Evolutionary conservation across 495 filamentous ascomycete genomes (phyloP).

Genomic region (Xylaria palmicola): DNA sequence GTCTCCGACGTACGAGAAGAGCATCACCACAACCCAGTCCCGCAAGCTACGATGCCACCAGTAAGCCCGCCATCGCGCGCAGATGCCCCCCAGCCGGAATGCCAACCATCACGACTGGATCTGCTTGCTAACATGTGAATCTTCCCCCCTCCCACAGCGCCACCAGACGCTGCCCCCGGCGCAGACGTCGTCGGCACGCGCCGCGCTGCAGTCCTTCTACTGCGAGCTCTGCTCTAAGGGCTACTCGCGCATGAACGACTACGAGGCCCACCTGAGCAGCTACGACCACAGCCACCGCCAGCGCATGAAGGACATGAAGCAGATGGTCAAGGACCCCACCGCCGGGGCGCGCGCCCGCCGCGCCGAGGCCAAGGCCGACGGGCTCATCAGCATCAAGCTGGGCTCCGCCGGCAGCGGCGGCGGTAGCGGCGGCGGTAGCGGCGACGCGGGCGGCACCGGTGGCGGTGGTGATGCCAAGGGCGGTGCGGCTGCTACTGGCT

Average conservation of each 20-base stretch:
- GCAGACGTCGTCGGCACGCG: slow-evolving; percentile 81
- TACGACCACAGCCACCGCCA: slow-evolving; percentile 73
- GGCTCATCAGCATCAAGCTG: slow-evolving; percentile 59
- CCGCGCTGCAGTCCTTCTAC: slow-evolving; percentile 86
- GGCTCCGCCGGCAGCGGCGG: slow-evolving; percentile 23
- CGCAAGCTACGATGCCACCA: slow-evolving; percentile 41
- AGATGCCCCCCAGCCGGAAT: not conserved
- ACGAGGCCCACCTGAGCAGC: slow-evolving; percentile 65
- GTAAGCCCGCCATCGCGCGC: slow-evolving; percentile 26
- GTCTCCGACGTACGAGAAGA: not conserved
- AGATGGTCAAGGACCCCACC: slow-evolving; percentile 58
- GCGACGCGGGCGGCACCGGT: slow-evolving; percentile 4
- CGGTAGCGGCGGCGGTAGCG: slow-evolving; percentile 3
- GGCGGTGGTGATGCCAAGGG: slow-evolving; percentile 21
- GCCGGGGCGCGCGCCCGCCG: slow-evolving; percentile 61
- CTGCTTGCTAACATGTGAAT: not conserved
- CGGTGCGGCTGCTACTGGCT: slow-evolving; percentile 37
- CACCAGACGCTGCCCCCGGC: slow-evolving; percentile 53
- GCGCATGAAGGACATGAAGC: slow-evolving; percentile 66
- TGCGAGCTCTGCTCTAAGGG: slow-evolving; percentile 72
- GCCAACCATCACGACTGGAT: not conserved
- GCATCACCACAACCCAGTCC: not conserved
- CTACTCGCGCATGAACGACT: slow-evolving; percentile 69
- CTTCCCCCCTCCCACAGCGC: slow-evolving; percentile 29
- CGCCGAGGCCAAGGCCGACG: slow-evolving; percentile 69